A percentile compares a stretch with the other conserved stretches of the same genome.
Conservation (phyloP, 768 basidiomycete genomes). For the Jaapia argillacea region DNA sequence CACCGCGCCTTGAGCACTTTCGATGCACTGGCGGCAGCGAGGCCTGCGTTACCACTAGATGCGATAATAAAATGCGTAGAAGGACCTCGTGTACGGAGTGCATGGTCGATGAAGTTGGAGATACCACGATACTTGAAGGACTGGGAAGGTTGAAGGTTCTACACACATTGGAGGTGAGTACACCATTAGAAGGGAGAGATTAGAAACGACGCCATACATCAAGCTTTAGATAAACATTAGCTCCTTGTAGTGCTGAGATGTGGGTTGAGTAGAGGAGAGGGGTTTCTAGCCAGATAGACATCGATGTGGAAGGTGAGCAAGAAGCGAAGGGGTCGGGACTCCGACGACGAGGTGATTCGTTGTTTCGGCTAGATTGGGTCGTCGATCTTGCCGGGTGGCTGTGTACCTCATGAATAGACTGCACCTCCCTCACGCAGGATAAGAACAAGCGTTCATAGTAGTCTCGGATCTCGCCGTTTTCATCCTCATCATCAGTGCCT, state of each 20-base stretch:
- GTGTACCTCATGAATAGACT: too few species aligned
- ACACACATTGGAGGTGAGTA: conserved; percentile 7
- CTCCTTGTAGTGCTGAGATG: conserved; percentile 42
- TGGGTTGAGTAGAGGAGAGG: conserved; percentile 52
- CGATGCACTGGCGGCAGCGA: conserved; percentile 60
- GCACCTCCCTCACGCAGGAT: too few species aligned
- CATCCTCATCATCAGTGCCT: conserved; percentile 15
- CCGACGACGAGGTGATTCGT: too few species aligned
- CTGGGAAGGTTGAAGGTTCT: conserved; percentile 65
- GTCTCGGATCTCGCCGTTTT: conserved; percentile 30
- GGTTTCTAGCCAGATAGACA: conserved; percentile 45
- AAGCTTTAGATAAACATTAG: conserved; percentile 58
- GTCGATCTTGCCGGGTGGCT: too few species aligned
- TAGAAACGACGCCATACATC: conserved; percentile 33
- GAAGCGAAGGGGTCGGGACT: too few species aligned
- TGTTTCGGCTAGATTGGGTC: too few species aligned
- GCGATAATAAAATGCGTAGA: conserved; percentile 56
- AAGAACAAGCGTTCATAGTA: too few species aligned
- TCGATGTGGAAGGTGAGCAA: too few species aligned
- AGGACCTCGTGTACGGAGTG: conserved; percentile 40
- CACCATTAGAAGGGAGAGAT: neutral
- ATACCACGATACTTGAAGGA: conserved; percentile 76
- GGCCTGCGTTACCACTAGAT: conserved; percentile 72
- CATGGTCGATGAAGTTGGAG: conserved; percentile 47
- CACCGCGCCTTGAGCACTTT: conserved; percentile 43